These are phyloP conservation scores for Trametes elegans DNA, from an alignment of 768 basidiomycete genomes.

Conservation along the genomic window DNA sequence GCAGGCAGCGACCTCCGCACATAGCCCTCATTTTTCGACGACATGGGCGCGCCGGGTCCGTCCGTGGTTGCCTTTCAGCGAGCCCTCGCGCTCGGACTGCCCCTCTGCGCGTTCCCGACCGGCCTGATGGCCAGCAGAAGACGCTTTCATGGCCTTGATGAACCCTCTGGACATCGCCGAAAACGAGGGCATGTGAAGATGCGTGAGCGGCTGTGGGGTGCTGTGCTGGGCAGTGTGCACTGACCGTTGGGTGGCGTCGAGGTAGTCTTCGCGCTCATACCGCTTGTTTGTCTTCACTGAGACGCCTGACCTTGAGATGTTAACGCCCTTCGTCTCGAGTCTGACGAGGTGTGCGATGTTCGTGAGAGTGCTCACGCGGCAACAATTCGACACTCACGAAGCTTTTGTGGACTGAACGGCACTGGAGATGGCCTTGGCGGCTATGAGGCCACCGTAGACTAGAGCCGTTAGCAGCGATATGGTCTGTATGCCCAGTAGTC, in stretches of 20 bases:
- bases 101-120: not conserved
- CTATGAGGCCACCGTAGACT: constrained; percentile 41
- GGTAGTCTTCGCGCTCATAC: constrained; percentile 60
- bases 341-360: constrained; percentile 31
- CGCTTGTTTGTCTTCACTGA: constrained; percentile 62
- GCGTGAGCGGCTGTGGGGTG: not conserved
- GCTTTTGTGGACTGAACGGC: constrained; percentile 51
- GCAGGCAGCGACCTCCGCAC: not conserved
- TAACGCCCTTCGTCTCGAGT: constrained; percentile 54
- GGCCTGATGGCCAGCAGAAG: constrained; percentile 9
- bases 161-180: constrained; percentile 45
- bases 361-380: not conserved
- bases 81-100: not conserved
- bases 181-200: not conserved
- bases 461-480: constrained; percentile 45
- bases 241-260: constrained; percentile 74
- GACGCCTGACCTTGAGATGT: constrained; percentile 58
- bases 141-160: constrained; percentile 44
- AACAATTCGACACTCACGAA: constrained; percentile 54
- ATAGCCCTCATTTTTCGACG: constrained; percentile 1
- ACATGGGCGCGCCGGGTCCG: not conserved
- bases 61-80: not conserved
- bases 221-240: not conserved
- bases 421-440: constrained; percentile 39
- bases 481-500: constrained; percentile 37